A percentile compares a stretch with the other conserved stretches of the same genome.
Conservation (phyloP, 2,329 filamentous ascomycete genomes). For the Penicillium sp. region DNA sequence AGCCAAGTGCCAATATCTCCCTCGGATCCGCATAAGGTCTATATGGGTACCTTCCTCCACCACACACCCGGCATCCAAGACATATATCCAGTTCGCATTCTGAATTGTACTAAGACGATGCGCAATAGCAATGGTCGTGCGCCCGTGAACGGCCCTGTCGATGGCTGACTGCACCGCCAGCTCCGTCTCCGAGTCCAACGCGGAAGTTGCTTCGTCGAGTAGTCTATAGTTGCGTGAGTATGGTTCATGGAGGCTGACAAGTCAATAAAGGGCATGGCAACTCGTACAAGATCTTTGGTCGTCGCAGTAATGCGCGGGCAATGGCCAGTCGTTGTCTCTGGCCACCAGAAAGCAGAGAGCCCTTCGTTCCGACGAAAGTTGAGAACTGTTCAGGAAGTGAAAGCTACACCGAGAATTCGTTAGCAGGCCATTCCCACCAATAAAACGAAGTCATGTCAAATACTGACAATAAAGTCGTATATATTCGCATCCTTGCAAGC, state of each 20-base stretch:
- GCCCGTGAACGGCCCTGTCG: constrained; percentile 71
- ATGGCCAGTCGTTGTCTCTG: constrained; percentile 95
- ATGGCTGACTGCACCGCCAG: constrained; percentile 85
- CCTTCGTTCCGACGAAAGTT: constrained; percentile 85
- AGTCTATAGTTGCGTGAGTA: constrained; percentile 42
- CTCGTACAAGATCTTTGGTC: constrained; percentile 70
- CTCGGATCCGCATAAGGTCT: constrained; percentile 2
- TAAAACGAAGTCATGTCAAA: background rate
- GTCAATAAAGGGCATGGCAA: background rate
- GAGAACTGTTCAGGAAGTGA: constrained; percentile 80
- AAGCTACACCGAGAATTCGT: constrained; percentile 29
- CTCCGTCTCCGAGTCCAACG: constrained; percentile 84
- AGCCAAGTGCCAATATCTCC: background rate
- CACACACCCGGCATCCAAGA: constrained; percentile 78
- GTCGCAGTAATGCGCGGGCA: constrained; percentile 75
- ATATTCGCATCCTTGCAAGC: constrained; percentile 55
- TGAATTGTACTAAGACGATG: constrained; percentile 89
- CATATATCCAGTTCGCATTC: constrained; percentile 88
- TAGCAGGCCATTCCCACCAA: background rate
- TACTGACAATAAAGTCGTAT: constrained; percentile 72
- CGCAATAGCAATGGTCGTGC: constrained; percentile 90
- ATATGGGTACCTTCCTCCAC: constrained; percentile 81
- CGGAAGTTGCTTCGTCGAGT: constrained; percentile 84
- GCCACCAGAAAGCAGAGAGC: constrained; percentile 83
- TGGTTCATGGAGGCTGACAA: no score